phyloP scores from a whole-genome alignment of 169 alveolate species.

The Babesia divergens region DNA sequence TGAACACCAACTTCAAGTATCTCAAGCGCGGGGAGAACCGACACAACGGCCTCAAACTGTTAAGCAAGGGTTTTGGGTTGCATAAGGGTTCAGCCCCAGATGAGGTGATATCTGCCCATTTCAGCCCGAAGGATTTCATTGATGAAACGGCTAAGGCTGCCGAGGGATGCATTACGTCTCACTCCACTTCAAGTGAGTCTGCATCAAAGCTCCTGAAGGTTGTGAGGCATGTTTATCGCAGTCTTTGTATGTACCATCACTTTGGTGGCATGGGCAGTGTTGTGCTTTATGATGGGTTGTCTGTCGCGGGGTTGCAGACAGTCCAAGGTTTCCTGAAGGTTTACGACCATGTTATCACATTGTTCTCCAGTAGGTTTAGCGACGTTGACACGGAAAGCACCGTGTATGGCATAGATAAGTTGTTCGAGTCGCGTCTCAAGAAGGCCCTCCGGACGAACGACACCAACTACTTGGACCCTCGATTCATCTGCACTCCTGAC shows the following conservation, averaged over 20 bases:
- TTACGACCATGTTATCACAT: background rate
- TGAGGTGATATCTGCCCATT: background rate
- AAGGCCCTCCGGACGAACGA: constrained; percentile 2
- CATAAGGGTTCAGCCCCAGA: no score
- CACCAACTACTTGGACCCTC: constrained; percentile 7
- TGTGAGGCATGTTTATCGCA: background rate
- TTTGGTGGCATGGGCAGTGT: background rate
- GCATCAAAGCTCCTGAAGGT: constrained; percentile 10
- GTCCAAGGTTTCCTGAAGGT: background rate
- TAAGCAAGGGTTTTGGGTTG: background rate
- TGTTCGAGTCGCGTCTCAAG: background rate
- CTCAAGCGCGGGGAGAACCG: constrained; percentile 30
- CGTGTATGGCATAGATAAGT: constrained; percentile 11
- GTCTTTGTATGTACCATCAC: constrained; percentile 23
- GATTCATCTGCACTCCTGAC: constrained; percentile 20
- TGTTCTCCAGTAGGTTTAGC: constrained; percentile 4
- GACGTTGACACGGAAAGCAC: constrained; percentile 1
- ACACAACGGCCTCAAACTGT: background rate
- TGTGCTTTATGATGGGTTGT: background rate
- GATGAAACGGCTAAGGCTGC: background rate
- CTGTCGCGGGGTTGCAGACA: background rate
- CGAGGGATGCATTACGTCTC: background rate
- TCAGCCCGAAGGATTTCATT: background rate
- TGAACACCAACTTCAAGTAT: constrained; percentile 22
- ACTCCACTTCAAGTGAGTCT: background rate